Conservation (phyloP, 345 rosid genomes). For the Xanthoceras sorbifolium region DNA sequence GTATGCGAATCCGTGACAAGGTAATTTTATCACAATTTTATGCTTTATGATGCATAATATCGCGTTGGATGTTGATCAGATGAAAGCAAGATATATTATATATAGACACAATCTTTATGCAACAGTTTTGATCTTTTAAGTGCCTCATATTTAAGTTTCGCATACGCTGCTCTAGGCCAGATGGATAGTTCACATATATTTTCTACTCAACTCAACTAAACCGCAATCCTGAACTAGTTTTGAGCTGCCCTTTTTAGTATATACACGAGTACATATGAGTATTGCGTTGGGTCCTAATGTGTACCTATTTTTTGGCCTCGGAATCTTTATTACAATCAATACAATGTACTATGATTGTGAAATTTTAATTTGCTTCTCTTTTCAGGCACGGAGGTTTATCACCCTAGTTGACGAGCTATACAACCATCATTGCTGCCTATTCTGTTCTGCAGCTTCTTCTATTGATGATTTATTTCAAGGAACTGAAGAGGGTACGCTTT, state of each 20-base stretch:
- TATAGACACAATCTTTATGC: not conserved
- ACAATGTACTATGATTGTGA: not conserved
- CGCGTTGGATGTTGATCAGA: not conserved
- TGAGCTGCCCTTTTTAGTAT: not conserved
- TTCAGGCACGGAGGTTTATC: constrained; percentile 94
- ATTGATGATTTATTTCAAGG: constrained; percentile 94
- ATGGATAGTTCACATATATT: not conserved
- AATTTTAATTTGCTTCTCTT: constrained; percentile 1
- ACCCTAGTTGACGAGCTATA: constrained; percentile 91
- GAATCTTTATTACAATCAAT: not conserved
- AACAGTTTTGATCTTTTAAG: not conserved
- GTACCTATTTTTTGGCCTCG: not conserved
- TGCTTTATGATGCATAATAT: not conserved
- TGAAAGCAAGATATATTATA: too few relatives aligned
- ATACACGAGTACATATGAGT: not conserved
- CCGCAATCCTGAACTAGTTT: not conserved
- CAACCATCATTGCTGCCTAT: constrained; percentile 85
- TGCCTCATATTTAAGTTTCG: not conserved
- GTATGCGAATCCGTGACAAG: constrained; percentile 87
- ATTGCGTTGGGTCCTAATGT: not conserved
- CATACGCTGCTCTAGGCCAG: not conserved
- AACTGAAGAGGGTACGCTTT: constrained; percentile 88
- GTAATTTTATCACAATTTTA: constrained; percentile 33
- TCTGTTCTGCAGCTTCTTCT: constrained; percentile 68
- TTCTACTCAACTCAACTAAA: not conserved